Base-by-base conservation (phyloP, 495 filamentous ascomycete genomes). In the Trichoderma asperelloides region DNA sequence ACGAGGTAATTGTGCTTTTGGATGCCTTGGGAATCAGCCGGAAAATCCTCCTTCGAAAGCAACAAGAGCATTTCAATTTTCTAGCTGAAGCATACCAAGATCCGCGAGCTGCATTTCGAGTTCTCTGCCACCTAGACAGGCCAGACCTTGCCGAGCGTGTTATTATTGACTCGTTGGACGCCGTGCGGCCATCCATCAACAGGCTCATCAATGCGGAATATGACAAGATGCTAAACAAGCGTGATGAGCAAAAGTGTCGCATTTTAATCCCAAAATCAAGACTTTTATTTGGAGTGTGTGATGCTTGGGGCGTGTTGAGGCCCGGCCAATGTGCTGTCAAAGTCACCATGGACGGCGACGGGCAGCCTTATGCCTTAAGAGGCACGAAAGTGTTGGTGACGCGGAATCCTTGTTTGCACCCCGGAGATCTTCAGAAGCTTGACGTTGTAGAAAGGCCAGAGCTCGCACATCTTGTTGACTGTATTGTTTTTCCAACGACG, bases 341-440 rank as follows among this genome's bases (percentile, higher is more conserved):
- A 33, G 68, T 83, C 16, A 84, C 82, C 16, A 69, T 74, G 33
- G 78, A 82, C 68, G 71, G 70, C 13, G 75, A 79, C 65, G 81
- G 81, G 1, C 65, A 71, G 28, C 73, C 81, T n/a, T 65, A 69
- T 62, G 74, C 81, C 2, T 64, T 84, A 0, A 74, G 66, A 37
- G 74, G 74, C 21, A 76, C 69, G 39, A 79, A 84, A 25, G 74
- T 85, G 5, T 69, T 83, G 25, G 81, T 84, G 0, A 82, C 81
- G 13, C 70, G 82, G 28, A 85, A 85, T 67, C 82, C 82, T 0
- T 84, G 82, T 69, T 72, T 83, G 15, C 82, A 84, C 65, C 82
- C 82, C 12, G 82, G 82, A 60, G 82, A 84, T 69, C 63, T 84
- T 49, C 82, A 81, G 45, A 85, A 85, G 67, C 80, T 84, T 65